Conservation (phyloP, 352 stramenopile genomes). For the Globisporangium cederbergense region DNA sequence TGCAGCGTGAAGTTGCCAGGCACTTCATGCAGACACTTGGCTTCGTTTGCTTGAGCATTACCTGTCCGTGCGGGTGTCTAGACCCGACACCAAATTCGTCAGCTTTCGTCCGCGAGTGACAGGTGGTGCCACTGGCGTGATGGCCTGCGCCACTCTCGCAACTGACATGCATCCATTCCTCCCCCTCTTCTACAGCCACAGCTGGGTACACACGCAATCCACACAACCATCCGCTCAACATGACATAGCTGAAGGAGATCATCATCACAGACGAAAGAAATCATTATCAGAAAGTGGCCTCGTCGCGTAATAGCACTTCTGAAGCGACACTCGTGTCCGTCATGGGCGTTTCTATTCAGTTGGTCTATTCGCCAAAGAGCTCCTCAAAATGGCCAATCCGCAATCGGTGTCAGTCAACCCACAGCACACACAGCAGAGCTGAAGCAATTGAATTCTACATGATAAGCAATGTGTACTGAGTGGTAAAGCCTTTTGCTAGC, state of each 20-base stretch:
- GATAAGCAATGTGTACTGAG: background rate
- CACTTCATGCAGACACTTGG: too few relatives aligned
- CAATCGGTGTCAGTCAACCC: background rate
- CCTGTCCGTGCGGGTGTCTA: background rate
- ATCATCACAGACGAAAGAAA: too few relatives aligned
- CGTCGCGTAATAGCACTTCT: background rate
- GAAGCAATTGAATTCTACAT: background rate
- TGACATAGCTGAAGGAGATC: too few relatives aligned
- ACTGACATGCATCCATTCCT: background rate
- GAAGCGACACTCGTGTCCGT: slow-evolving; percentile 1
- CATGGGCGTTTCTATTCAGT: slow-evolving; percentile 3
- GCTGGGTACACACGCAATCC: background rate
- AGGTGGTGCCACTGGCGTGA: slow-evolving; percentile 6
- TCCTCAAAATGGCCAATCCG: background rate
- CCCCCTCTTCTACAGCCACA: background rate
- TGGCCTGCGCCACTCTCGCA: background rate
- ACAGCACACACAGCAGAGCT: slow-evolving; percentile 1
- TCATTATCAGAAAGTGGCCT: background rate
- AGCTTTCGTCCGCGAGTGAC: background rate
- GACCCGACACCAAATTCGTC: background rate
- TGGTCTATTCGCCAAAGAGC: background rate
- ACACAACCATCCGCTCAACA: background rate
- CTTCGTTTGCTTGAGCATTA: too few relatives aligned
- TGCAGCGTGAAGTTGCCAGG: too few relatives aligned
- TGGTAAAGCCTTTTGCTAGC: background rate